phyloP scores from a whole-genome alignment of 768 basidiomycete species.

The Glaciozyma antarctica region DNA sequence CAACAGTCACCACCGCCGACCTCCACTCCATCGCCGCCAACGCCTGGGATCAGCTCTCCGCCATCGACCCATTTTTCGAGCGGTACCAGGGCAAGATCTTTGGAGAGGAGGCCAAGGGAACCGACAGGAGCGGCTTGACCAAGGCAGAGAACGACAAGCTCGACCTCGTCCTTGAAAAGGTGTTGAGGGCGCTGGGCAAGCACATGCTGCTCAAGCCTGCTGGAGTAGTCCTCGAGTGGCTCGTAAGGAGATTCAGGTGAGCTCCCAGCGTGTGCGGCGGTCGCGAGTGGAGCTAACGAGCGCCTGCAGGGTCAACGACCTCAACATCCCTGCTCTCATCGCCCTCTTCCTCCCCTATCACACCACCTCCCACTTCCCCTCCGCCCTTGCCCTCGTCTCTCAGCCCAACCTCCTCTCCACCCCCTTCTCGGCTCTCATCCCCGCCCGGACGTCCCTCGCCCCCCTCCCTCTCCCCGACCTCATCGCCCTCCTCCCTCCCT shows the following conservation, averaged over 20 bases:
- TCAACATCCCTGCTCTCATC: conserved; percentile 71
- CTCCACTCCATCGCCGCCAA: conserved; percentile 76
- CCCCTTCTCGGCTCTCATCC: conserved; percentile 50
- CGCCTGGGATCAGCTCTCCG: conserved; percentile 74
- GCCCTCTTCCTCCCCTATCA: conserved; percentile 87
- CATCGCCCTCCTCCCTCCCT: conserved; percentile 40
- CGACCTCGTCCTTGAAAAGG: conserved; percentile 52
- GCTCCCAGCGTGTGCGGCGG: conserved; percentile 5
- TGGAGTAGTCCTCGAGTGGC: conserved; percentile 83
- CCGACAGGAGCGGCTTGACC: conserved; percentile 69
- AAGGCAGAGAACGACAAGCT: conserved; percentile 56
- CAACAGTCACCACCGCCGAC: conserved; percentile 59
- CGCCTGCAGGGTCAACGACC: conserved; percentile 68
- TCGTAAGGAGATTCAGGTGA: conserved; percentile 83
- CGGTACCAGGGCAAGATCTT: conserved; percentile 68
- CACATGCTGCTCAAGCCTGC: conserved; percentile 73
- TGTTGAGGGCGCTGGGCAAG: conserved; percentile 63
- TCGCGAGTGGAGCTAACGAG: background rate
- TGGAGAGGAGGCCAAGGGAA: conserved; percentile 61
- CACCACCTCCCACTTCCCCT: conserved; percentile 85
- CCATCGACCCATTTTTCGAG: conserved; percentile 70
- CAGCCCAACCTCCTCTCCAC: conserved; percentile 3
- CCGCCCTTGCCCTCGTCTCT: conserved; percentile 78
- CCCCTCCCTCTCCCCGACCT: conserved; percentile 62
- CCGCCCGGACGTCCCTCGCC: conserved; percentile 68